phyloP scores from a whole-genome alignment of 148 eudicot genomes.

The Euryodendron excelsum region DNA sequence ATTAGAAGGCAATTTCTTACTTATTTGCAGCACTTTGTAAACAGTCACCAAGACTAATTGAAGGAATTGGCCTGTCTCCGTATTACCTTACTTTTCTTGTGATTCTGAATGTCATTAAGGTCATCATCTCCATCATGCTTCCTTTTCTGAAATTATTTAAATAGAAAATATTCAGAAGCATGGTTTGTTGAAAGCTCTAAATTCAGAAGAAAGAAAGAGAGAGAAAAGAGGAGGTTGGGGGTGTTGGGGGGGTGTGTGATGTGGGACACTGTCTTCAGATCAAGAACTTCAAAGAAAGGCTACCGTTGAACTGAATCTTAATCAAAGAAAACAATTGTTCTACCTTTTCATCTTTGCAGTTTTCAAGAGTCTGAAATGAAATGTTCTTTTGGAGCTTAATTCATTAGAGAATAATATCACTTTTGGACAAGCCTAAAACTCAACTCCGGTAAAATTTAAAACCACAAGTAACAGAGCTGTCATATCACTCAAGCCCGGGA shows the following conservation, averaged over 20 bases:
- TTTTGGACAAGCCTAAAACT: conserved; percentile 12
- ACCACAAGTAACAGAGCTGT: background rate
- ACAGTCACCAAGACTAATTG: background rate
- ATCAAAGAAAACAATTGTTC: background rate
- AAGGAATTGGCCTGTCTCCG: conserved; percentile 1
- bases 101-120: conserved; percentile 63
- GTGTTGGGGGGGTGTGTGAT: no score
- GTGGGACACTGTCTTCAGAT: background rate
- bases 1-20: background rate
- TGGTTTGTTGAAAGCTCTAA: background rate
- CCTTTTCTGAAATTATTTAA: conserved; percentile 65
- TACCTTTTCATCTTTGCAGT: background rate
- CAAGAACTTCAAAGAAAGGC: conserved; percentile 8
- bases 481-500: background rate
- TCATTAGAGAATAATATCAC: background rate
- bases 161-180: conserved; percentile 15
- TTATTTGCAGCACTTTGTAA: conserved; percentile 6
- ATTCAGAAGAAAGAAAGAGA: background rate
- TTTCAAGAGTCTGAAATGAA: background rate
- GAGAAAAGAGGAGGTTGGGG: no score
- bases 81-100: conserved; percentile 91
- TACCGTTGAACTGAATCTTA: background rate
- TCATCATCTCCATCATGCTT: conserved; percentile 91
- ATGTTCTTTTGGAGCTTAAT: background rate
- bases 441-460: background rate